Percentiles rank a stretch among this genome's conserved stretches.
phyloP scores from a whole-genome alignment of 2,329 filamentous ascomycete genomes.

The Phyllosticta paracitricarpa region DNA sequence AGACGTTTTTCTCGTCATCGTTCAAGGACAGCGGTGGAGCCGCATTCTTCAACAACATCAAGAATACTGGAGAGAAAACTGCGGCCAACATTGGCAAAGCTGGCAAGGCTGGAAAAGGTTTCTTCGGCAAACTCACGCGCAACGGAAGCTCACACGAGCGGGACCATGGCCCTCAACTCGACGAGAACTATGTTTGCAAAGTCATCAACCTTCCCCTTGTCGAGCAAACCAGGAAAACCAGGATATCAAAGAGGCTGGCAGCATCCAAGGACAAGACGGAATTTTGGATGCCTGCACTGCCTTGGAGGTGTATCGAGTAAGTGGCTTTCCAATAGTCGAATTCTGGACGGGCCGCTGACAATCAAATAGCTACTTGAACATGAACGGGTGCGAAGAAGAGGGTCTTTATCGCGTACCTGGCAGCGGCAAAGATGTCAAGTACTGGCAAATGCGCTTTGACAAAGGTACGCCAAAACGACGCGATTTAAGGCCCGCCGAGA shows the following conservation, averaged over 20 bases:
- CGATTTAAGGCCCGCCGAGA: background rate
- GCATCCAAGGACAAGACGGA: constrained; percentile 90
- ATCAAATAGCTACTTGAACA: constrained; percentile 64
- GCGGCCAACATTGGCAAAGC: constrained; percentile 50
- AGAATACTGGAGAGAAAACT: constrained; percentile 61
- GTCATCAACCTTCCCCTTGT: constrained; percentile 79
- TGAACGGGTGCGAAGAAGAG: constrained; percentile 87
- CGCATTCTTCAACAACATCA: constrained; percentile 62
- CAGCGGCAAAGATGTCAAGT: constrained; percentile 80
- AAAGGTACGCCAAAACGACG: constrained; percentile 45
- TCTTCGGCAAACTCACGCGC: constrained; percentile 69
- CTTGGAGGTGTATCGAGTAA: constrained; percentile 86
- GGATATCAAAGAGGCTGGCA: constrained; percentile 82
- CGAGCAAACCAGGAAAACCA: constrained; percentile 80
- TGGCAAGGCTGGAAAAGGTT: constrained; percentile 63
- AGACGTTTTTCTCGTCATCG: constrained; percentile 35
- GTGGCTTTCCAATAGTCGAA: constrained; percentile 17
- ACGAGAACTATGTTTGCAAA: constrained; percentile 74
- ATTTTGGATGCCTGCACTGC: constrained; percentile 96
- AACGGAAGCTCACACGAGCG: constrained; percentile 62
- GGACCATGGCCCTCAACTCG: constrained; percentile 47
- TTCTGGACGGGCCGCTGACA: background rate
- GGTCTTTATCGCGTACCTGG: constrained; percentile 88
- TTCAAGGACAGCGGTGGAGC: constrained; percentile 51
- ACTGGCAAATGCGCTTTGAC: constrained; percentile 88